Percentiles rank a stretch among this genome's conserved stretches.
Evolutionary conservation across 129 eudicot genomes (phyloP).

Genomic region (Flaveria ramosissima): DNA sequence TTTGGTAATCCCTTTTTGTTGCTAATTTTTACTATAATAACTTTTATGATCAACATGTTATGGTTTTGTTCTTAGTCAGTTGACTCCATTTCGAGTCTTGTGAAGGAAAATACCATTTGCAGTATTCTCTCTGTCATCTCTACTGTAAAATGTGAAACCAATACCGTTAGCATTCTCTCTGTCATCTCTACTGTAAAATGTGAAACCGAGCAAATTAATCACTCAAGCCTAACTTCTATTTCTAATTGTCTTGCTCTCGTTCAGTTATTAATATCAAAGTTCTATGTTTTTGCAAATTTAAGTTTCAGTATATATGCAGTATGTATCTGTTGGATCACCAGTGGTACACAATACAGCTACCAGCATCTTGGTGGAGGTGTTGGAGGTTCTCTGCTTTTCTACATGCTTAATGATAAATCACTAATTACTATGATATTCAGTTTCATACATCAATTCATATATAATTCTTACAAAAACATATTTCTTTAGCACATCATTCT

Average conservation of each 20-base stretch:
- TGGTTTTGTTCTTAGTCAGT: constrained; percentile 20
- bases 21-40: not conserved
- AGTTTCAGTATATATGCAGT: constrained; percentile 1
- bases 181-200: too few species aligned
- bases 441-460: constrained; percentile 11
- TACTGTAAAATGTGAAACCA: too few species aligned
- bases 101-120: constrained; percentile 14
- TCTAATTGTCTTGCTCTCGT: constrained; percentile 1
- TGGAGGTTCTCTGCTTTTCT: not conserved
- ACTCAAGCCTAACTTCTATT: not conserved
- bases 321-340: constrained; percentile 15
- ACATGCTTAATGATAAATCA: not conserved
- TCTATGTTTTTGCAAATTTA: not conserved
- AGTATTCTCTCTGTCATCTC: not conserved
- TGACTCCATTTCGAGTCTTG: constrained; percentile 14
- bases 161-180: too few species aligned
- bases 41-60: constrained; percentile 14
- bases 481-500: not conserved
- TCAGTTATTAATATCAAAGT: not conserved
- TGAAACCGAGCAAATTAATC: constrained; percentile 17
- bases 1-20: constrained; percentile 14
- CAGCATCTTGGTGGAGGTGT: constrained; percentile 20
- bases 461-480: not conserved
- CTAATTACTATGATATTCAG: not conserved
- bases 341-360: not conserved